phyloP scores from a whole-genome alignment of 177 flowering plant genomes.

The Vitis hybrid region DNA sequence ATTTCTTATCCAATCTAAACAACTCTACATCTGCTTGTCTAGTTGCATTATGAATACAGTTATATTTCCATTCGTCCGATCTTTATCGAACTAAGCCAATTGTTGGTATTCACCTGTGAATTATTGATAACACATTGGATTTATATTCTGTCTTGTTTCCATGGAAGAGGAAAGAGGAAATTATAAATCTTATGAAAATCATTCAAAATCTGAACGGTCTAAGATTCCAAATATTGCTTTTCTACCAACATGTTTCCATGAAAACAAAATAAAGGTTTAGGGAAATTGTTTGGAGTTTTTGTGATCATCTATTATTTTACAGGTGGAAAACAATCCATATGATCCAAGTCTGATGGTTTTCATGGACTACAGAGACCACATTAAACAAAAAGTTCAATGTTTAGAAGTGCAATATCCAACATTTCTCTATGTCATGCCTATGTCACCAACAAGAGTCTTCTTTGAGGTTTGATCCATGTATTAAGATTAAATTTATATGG shows the following conservation, averaged over 20 bases:
- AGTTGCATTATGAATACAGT: too few species aligned
- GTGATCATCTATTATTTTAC: conserved; percentile 4
- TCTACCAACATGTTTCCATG: too few species aligned
- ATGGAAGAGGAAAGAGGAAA: not conserved
- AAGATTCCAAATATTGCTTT: too few species aligned
- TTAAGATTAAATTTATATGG: not conserved
- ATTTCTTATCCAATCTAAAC: too few species aligned
- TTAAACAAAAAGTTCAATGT: conserved; percentile 41
- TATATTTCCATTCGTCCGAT: too few species aligned
- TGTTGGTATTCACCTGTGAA: not conserved
- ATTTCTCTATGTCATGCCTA: conserved; percentile 95
- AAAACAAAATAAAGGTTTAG: too few species aligned
- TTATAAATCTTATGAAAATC: too few species aligned
- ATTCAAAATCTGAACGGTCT: too few species aligned
- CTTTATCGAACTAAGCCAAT: too few species aligned
- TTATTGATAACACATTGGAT: not conserved
- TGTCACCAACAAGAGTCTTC: conserved; percentile 89
- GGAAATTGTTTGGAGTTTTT: not conserved
- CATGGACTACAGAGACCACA: conserved; percentile 95
- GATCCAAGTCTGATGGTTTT: conserved; percentile 95
- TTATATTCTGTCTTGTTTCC: not conserved
- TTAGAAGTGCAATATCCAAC: conserved; percentile 75
- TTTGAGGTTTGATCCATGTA: conserved; percentile 66
- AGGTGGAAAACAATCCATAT: conserved; percentile 96
- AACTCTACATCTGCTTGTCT: too few species aligned